Conservation (phyloP, 768 basidiomycete species). For the Boletellus emodensis region DNA sequence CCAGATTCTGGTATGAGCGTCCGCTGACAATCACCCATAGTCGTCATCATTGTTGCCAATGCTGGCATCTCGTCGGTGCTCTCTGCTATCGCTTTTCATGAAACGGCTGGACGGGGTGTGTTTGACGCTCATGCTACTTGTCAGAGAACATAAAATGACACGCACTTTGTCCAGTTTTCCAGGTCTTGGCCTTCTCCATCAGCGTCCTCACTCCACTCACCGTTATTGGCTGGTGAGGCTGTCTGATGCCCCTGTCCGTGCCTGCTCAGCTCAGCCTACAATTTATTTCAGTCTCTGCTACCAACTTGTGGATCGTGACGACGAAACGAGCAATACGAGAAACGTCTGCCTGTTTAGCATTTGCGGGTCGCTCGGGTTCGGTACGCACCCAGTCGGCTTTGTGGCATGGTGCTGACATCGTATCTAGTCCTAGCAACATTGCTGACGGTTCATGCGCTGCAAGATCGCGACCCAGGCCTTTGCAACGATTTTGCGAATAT, state of each 20-base stretch:
- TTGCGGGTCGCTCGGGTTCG: slow-evolving; percentile 15
- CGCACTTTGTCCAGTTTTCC: slow-evolving; percentile 15
- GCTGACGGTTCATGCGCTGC: slow-evolving; percentile 29
- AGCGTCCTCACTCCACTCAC: slow-evolving; percentile 8
- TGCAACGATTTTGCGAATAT: slow-evolving; percentile 29
- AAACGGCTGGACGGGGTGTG: slow-evolving; percentile 22
- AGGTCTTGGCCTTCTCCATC: slow-evolving; percentile 15
- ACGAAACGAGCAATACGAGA: slow-evolving; percentile 20
- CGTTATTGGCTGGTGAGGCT: slow-evolving; percentile 20
- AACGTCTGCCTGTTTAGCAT: slow-evolving; percentile 22
- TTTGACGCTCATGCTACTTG: background rate
- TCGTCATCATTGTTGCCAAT: slow-evolving; percentile 12
- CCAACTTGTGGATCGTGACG: slow-evolving; percentile 6
- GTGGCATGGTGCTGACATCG: background rate
- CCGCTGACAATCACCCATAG: slow-evolving; percentile 13
- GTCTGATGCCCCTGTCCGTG: background rate
- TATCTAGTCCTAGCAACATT: slow-evolving; percentile 16
- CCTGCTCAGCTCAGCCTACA: background rate
- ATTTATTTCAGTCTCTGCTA: slow-evolving; percentile 11
- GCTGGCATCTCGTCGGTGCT: slow-evolving; percentile 12
- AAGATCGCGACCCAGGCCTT: slow-evolving; percentile 13
- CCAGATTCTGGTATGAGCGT: background rate
- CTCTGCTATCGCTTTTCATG: slow-evolving; percentile 14
- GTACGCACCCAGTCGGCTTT: slow-evolving; percentile 7
- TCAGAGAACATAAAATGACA: background rate